Evolutionary conservation across 179 eudicot genomes (phyloP), one percentile per base, ranked within the genome.

Genomic region (Corrigiola litoralis): DNA sequence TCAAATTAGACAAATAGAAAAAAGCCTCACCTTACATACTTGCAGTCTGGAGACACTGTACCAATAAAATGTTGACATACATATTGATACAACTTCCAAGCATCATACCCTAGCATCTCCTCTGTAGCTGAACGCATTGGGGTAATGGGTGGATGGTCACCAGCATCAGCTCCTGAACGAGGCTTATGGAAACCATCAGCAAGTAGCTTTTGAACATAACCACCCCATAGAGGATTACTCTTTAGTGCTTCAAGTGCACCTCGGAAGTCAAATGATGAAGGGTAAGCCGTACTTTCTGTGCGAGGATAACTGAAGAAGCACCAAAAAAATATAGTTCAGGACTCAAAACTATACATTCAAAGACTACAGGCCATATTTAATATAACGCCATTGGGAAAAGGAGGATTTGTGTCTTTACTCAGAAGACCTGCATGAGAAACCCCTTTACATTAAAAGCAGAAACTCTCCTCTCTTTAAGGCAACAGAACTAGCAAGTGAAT

Each of bases 81-180:
- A 72, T 89, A 89, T 74, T 92, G 98, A 68, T 92, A 92, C 48
- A 92, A 78, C 72, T 79, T 92, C 98, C 98, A 92, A 47, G 96
- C 84, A 81, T 92, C 98, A 60, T 60, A 46, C 11, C 95, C 98
- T 3, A 92, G 77, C 79, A 77, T 79, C 68, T 92, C 96, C 76
- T 92, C 96, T 21, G 85, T 76, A 48, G 95, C 98, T 62, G 88
- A 82, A 37, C 87, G 82, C 85, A 89, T 84, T 33, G 98, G 98
- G 52, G 98, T 92, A 28, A 92, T 92, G 78, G 98, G 98, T 56
- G 98, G 98, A 77, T 92, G 98, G 63, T 92, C 98, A 50, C 98
- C 98, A 13, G 65, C 96, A 84, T 92, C 98, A 38, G 87, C 85
- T 52, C 98, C 98, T 49, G 80, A 80, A 56, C 80, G 85, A 51